Percentiles rank a stretch among this genome's conserved stretches.
Conservation (phyloP, 345 rosid genomes). For the Fremontodendron californicum region DNA sequence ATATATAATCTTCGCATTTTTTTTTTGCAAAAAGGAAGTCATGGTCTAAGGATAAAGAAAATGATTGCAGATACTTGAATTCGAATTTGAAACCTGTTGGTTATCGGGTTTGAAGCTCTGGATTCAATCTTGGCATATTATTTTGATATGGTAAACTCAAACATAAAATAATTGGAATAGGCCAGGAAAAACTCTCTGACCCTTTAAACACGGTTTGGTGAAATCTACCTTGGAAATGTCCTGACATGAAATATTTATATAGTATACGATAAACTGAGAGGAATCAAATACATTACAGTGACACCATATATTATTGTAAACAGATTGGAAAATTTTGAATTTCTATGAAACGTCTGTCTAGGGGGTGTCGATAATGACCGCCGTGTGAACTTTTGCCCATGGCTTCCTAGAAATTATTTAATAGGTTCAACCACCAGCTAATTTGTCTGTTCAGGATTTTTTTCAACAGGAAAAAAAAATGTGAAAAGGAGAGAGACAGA, state of each 20-base stretch:
- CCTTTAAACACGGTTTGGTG: neutral
- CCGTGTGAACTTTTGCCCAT: slow-evolving; percentile 4
- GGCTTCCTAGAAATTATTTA: neutral
- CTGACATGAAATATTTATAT: neutral
- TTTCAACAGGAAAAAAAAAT: neutral
- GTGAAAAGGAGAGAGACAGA: neutral
- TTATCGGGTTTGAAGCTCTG: no score
- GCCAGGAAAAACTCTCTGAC: neutral
- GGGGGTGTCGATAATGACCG: neutral
- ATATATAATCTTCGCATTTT: no score
- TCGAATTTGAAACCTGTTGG: no score
- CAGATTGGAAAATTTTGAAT: neutral
- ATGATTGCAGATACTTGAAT: no score
- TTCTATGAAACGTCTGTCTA: neutral
- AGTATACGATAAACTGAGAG: neutral
- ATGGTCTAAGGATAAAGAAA: no score
- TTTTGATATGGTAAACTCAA: neutral
- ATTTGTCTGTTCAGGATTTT: neutral
- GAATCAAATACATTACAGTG: neutral
- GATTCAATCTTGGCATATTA: no score
- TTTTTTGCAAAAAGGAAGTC: no score
- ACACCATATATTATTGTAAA: neutral
- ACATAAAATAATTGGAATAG: neutral
- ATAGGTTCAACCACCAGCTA: slow-evolving; percentile 6
- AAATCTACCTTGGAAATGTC: neutral